Evolutionary conservation across 495 filamentous ascomycete genomes (phyloP).

Genomic region (Aspergillus baeticus): DNA sequence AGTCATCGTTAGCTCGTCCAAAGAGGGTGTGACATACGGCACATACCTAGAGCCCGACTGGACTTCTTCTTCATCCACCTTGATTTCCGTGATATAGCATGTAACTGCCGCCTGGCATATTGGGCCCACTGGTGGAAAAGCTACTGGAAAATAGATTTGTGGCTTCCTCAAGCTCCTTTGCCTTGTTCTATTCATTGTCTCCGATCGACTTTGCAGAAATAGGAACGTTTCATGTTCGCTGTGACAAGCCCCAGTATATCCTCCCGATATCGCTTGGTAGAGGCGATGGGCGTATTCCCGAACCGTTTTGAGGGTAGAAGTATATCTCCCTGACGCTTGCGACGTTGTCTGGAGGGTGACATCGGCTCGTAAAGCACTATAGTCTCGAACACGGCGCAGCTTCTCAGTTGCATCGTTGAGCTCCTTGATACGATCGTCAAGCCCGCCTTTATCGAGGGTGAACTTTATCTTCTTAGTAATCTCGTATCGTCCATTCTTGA

Average conservation of each 20-base stretch:
- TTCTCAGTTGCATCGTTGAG: not conserved
- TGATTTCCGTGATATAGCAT: not conserved
- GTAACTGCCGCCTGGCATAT: not conserved
- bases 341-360: not conserved
- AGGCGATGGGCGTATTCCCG: not conserved
- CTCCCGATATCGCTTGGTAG: slow-evolving; percentile 1
- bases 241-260: not conserved
- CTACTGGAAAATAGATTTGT: not conserved
- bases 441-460: slow-evolving; percentile 4
- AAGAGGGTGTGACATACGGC: not conserved
- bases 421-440: slow-evolving; percentile 6
- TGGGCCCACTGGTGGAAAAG: not conserved
- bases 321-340: not conserved
- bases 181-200: not conserved
- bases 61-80: not conserved
- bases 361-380: not conserved
- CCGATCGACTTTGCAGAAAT: slow-evolving; percentile 6
- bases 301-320: not conserved
- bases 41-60: not conserved
- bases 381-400: slow-evolving; percentile 4
- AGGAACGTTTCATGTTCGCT: slow-evolving; percentile 1
- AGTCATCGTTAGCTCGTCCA: too few species aligned
- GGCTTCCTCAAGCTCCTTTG: not conserved
- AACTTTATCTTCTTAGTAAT: slow-evolving; percentile 16
- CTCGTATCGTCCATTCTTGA: slow-evolving; percentile 14